A percentile compares a stretch with the other conserved stretches of the same genome.
phyloP scores from a whole-genome alignment of 176 grass and related monocot species.

The Musa beccarii region DNA sequence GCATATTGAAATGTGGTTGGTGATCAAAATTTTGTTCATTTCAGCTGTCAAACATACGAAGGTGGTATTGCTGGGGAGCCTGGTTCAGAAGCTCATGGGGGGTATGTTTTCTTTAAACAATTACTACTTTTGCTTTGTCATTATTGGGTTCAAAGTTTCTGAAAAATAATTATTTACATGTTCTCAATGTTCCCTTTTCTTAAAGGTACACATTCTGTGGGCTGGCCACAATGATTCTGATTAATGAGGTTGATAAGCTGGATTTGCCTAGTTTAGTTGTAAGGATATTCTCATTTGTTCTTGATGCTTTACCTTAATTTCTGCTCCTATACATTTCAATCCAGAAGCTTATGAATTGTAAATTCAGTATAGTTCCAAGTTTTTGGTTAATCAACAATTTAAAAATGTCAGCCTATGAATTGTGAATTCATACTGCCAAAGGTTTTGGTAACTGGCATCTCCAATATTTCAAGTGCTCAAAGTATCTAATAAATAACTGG shows the following conservation, averaged over 20 bases:
- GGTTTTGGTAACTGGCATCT: no score
- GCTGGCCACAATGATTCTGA: conserved; percentile 80
- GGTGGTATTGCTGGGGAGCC: conserved; percentile 95
- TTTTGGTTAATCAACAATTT: neutral
- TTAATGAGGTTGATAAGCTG: conserved; percentile 74
- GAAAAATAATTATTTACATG: conserved; percentile 3
- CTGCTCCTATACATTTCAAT: conserved; percentile 1
- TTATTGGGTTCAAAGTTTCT: neutral
- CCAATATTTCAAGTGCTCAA: no score
- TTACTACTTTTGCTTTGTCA: conserved; percentile 10
- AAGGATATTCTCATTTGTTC: conserved; percentile 18
- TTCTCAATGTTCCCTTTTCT: conserved; percentile 21
- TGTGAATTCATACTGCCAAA: neutral
- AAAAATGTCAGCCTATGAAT: neutral
- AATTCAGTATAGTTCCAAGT: neutral
- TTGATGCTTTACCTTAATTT: conserved; percentile 17
- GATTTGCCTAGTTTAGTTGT: conserved; percentile 74
- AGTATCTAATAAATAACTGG: no score
- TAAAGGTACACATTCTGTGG: conserved; percentile 96
- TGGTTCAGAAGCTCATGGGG: conserved; percentile 95
- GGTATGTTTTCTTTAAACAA: conserved; percentile 56
- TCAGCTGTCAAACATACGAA: conserved; percentile 97
- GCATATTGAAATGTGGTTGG: neutral
- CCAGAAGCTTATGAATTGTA: neutral
- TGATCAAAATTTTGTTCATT: neutral